Evolutionary conservation across 2,329 filamentous ascomycete genomes (phyloP).

Genomic region (Pyrenochaeta sp.): DNA sequence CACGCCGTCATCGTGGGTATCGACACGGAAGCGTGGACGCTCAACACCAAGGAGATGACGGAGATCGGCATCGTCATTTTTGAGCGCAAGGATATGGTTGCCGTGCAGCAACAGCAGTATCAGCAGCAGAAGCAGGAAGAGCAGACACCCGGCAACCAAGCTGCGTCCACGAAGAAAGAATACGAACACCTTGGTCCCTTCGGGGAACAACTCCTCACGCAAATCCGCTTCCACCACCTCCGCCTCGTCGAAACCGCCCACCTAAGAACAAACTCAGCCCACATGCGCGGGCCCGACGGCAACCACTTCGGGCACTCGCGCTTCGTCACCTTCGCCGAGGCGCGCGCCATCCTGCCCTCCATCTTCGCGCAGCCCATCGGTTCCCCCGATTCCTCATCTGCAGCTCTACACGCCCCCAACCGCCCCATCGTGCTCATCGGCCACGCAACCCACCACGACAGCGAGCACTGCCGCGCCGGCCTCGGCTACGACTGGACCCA

Average conservation of each 20-base stretch:
- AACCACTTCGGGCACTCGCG: conserved; percentile 25
- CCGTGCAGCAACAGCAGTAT: neutral
- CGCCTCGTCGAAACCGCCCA: conserved; percentile 27
- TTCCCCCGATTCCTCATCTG: conserved; percentile 9
- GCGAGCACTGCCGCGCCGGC: conserved; percentile 8
- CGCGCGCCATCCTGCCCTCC: conserved; percentile 11
- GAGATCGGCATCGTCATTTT: conserved; percentile 24
- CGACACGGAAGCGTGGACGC: conserved; percentile 26
- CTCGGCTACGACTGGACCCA: conserved; percentile 11
- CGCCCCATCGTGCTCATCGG: conserved; percentile 24
- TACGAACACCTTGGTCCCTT: conserved; percentile 5
- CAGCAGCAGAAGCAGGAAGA: neutral
- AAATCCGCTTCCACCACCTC: conserved; percentile 24
- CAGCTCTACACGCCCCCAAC: conserved; percentile 9
- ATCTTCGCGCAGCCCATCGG: conserved; percentile 15
- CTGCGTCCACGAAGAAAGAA: neutral
- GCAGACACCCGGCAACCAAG: no score
- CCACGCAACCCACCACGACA: conserved; percentile 21
- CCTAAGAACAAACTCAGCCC: conserved; percentile 7
- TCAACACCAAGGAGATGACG: conserved; percentile 21
- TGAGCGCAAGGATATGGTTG: conserved; percentile 5
- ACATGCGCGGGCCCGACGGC: conserved; percentile 12
- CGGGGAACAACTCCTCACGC: conserved; percentile 18
- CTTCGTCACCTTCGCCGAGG: conserved; percentile 15
- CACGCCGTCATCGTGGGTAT: conserved; percentile 17